These are phyloP conservation scores for Raphidocelis subcapitata DNA, from an alignment of 139 green algal species.

Conservation along the genomic window DNA sequence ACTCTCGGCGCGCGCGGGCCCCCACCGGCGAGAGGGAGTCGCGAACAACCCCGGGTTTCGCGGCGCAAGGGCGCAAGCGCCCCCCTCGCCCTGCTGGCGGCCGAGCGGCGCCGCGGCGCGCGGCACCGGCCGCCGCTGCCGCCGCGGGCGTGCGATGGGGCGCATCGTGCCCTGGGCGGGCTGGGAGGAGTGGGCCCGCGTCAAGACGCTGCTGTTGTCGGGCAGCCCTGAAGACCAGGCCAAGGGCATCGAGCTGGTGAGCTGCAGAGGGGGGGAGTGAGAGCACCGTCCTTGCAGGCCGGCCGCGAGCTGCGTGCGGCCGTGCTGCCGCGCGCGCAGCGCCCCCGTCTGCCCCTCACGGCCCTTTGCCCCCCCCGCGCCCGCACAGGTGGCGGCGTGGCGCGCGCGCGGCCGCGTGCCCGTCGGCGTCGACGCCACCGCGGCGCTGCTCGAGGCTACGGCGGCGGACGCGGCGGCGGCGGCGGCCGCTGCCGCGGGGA, in stretches of 20 bases:
- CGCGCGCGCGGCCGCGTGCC: conserved; percentile 61
- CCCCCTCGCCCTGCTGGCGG: too few relatives aligned
- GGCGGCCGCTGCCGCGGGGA: background rate
- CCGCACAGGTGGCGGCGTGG: conserved; percentile 69
- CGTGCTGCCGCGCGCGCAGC: background rate
- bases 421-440: conserved; percentile 65
- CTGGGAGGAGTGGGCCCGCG: conserved; percentile 73
- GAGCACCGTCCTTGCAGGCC: background rate
- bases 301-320: background rate
- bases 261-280: conserved; percentile 9
- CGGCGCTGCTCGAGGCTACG: conserved; percentile 49
- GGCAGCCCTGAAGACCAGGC: background rate
- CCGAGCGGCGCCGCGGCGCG: too few relatives aligned
- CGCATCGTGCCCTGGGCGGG: conserved; percentile 62
- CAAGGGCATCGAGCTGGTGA: background rate
- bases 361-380: background rate
- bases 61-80: too few relatives aligned
- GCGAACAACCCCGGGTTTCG: too few relatives aligned
- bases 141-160: conserved; percentile 9
- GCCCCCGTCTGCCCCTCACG: background rate
- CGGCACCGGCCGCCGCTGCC: too few relatives aligned
- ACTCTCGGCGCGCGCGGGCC: too few relatives aligned
- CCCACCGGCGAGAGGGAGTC: too few relatives aligned
- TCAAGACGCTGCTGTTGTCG: conserved; percentile 45
- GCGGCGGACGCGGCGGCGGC: conserved; percentile 23